These are phyloP conservation scores for Paraphoma sp. DNA, from an alignment of 2,329 filamentous ascomycete genomes.

Conservation along the genomic window DNA sequence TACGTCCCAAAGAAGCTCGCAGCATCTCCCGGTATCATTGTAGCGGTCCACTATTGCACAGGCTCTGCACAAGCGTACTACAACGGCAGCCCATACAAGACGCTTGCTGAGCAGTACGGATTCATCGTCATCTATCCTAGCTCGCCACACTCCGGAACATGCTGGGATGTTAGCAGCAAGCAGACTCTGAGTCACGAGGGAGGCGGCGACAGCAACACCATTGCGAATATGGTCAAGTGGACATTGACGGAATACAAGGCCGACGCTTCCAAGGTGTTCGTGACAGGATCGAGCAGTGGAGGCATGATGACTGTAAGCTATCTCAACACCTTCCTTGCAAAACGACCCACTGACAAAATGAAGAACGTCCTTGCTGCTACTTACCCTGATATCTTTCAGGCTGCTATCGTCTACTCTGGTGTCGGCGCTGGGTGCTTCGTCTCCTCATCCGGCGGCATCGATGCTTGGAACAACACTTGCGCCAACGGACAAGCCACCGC, in stretches of 20 bases:
- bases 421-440: slow-evolving; percentile 63
- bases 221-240: slow-evolving; percentile 67
- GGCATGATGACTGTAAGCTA: slow-evolving; percentile 61
- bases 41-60: slow-evolving; percentile 64
- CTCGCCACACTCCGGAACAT: slow-evolving; percentile 59
- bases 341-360: slow-evolving; percentile 2
- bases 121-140: slow-evolving; percentile 68
- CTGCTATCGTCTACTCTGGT: slow-evolving; percentile 59
- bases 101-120: slow-evolving; percentile 61
- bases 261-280: slow-evolving; percentile 60
- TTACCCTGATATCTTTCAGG: slow-evolving; percentile 63
- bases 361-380: slow-evolving; percentile 57
- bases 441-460: slow-evolving; percentile 49
- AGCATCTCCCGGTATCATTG: slow-evolving; percentile 58
- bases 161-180: slow-evolving; percentile 66
- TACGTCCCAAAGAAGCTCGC: slow-evolving; percentile 56
- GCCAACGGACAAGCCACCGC: slow-evolving; percentile 56
- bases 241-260: slow-evolving; percentile 59
- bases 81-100: slow-evolving; percentile 59
- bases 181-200: slow-evolving; percentile 63
- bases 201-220: slow-evolving; percentile 63
- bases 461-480: slow-evolving; percentile 61
- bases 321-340: background rate
- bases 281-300: slow-evolving; percentile 61
- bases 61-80: slow-evolving; percentile 60